Base-by-base conservation (phyloP, 2,329 filamentous ascomycete genomes). In the Plenodomus lindquistii region DNA sequence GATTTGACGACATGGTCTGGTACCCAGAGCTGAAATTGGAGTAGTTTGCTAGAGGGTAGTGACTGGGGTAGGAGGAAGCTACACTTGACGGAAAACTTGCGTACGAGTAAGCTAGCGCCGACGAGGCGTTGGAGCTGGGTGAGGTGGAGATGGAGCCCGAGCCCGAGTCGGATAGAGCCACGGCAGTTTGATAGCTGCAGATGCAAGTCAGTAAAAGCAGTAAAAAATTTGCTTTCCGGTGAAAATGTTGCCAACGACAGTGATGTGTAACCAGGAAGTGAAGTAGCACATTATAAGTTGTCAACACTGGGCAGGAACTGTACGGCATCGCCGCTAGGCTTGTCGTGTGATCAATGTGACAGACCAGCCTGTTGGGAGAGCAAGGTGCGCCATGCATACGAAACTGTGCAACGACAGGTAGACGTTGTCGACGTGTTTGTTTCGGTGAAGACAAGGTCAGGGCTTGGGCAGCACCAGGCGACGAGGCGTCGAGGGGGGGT, bases 141-240 rank as follows among this genome's bases (percentile, higher is more conserved):
- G 76, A 79, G 59, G 77, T 76, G 55, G 78, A 79, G 61, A 76
- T 77, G 56, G 77, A 82, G 63, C 80, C 81, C 47, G 77, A 79
- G 47, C 77, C 80, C 52, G 81, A 81, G 71, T 84, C 81, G 50
- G 81, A 77, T 60, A 81, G 76, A 58, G 77, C 75, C 63, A 76
- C 70, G 51, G 73, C 73, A 54, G 75, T 62, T 53, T 78, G 75
- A 67, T 80, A 83, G 66, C 80, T 83, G 71, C 66, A 62, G 59
- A 56, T 61, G 47, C 46, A 44, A 63, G 64, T 72, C 63, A 73
- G 69, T 65, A 51, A 65, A 57, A 40, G 50, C 54, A 62, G 59
- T 54, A 58, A 66, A 63, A 65, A 56, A 62, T n/a, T 52, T 58
- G 54, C 42, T 62, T 57, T 59, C 61, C 47, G 59, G 52, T 42